phyloP scores from a whole-genome alignment of 176 grass and related monocot species.

The Pontederia paniculata region DNA sequence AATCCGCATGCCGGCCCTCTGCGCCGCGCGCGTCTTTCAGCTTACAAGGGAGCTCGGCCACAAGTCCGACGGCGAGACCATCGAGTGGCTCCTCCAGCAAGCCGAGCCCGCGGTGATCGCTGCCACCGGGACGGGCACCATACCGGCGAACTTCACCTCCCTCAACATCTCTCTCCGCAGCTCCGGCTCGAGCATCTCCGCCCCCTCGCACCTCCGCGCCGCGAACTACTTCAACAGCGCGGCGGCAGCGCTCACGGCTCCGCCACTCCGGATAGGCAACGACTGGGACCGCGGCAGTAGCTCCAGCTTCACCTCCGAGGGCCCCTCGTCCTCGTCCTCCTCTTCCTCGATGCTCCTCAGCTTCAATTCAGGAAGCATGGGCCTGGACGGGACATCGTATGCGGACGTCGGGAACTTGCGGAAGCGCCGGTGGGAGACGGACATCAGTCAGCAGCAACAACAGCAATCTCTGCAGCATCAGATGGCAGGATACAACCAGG shows the following conservation, averaged over 20 bases:
- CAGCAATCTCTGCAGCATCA: constrained; percentile 57
- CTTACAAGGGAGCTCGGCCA: constrained; percentile 87
- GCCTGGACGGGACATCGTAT: constrained; percentile 50
- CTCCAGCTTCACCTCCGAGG: constrained; percentile 42
- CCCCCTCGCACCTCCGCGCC: constrained; percentile 50
- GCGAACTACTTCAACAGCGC: constrained; percentile 28
- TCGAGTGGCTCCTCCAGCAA: constrained; percentile 98
- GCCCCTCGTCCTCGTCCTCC: constrained; percentile 56
- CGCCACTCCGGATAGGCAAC: constrained; percentile 13
- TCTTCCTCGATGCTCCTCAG: constrained; percentile 62
- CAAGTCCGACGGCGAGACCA: constrained; percentile 97
- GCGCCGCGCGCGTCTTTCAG: constrained; percentile 90
- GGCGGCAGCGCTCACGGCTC: constrained; percentile 26
- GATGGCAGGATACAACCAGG: constrained; percentile 79
- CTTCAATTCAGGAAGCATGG: constrained; percentile 72
- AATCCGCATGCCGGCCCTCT: constrained; percentile 95
- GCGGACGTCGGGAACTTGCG: constrained; percentile 37
- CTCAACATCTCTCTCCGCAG: constrained; percentile 96
- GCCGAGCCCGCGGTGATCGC: constrained; percentile 93
- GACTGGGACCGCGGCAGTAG: constrained; percentile 54
- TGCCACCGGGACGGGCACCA: constrained; percentile 88
- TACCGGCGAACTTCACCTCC: constrained; percentile 94
- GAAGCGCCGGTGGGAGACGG: constrained; percentile 76
- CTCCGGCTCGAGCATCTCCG: constrained; percentile 69
- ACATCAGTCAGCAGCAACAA: constrained; percentile 49